Percentiles rank a stretch among this genome's conserved stretches.
Evolutionary conservation across 2,329 filamentous ascomycete genomes (phyloP).

Genomic region (Ceratocystis eucalypticola): DNA sequence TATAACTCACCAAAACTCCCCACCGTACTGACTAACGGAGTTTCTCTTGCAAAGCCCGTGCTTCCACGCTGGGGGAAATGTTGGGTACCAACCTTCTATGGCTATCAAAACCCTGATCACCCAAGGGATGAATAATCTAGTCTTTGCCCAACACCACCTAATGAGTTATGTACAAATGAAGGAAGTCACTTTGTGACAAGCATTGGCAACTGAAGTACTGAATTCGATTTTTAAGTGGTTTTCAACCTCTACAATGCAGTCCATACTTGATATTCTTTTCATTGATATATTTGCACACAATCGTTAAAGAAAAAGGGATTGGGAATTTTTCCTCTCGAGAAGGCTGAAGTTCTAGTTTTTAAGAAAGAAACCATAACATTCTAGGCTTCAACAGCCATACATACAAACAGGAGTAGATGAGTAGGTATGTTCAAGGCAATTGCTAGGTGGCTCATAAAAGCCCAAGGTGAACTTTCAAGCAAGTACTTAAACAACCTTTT

Average conservation of each 20-base stretch:
- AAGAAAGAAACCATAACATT: no score
- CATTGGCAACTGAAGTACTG: not conserved
- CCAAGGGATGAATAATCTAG: not conserved
- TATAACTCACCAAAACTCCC: not conserved
- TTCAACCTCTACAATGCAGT: not conserved
- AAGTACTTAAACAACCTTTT: not conserved
- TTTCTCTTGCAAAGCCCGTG: not conserved
- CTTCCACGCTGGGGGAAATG: constrained; percentile 8
- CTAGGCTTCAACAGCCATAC: no score
- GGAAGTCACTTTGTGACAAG: not conserved
- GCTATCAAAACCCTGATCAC: not conserved
- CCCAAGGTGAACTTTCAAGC: no score
- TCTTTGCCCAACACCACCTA: not conserved
- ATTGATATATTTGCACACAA: no score
- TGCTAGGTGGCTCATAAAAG: no score
- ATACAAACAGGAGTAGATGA: no score
- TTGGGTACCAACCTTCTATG: constrained; percentile 14
- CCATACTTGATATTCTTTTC: no score
- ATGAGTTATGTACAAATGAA: not conserved
- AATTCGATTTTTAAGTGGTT: not conserved
- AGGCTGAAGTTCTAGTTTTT: no score
- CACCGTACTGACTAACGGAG: not conserved
- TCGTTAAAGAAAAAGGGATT: no score
- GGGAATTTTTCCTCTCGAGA: no score
- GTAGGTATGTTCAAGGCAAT: no score